Percentiles rank a stretch among this genome's conserved stretches.
These are phyloP conservation scores for Coniochaeta sp. DNA, from an alignment of 2,329 filamentous ascomycete genomes.

Conservation along the genomic window DNA sequence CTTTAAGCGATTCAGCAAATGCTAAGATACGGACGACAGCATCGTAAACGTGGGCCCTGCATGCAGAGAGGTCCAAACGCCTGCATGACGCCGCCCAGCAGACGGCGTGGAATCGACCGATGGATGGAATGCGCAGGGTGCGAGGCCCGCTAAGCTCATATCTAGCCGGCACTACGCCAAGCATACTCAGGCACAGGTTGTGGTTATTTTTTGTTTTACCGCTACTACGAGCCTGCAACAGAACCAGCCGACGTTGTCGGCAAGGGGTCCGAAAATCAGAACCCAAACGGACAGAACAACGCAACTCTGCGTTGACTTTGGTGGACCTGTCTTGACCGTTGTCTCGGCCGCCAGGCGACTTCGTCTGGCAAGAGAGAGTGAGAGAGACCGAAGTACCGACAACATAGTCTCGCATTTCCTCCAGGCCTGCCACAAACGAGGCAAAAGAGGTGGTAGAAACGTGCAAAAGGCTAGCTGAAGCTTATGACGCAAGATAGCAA, in stretches of 20 bases:
- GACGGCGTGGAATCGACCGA: not conserved
- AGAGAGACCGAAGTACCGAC: not conserved
- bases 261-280: not conserved
- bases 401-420: not conserved
- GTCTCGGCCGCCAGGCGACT: not conserved
- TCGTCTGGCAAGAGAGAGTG: not conserved
- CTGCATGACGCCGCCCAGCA: not conserved
- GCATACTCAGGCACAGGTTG: not conserved
- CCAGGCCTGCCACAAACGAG: not conserved
- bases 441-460: not conserved
- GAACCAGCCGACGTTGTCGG: not conserved
- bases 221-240: not conserved
- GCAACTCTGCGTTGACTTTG: conserved; percentile 1
- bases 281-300: not conserved
- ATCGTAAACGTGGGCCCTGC: conserved; percentile 14
- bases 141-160: not conserved
- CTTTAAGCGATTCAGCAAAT: not conserved
- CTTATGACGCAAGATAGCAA: not conserved
- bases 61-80: conserved; percentile 11
- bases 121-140: not conserved
- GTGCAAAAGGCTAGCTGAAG: not conserved
- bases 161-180: not conserved
- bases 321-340: not conserved
- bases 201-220: too few species aligned
- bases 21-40: not conserved